Percentiles rank a stretch among this genome's conserved stretches.
phyloP scores from a whole-genome alignment of 1,284 basidiomycete species.

The Entoloma clypeatum region DNA sequence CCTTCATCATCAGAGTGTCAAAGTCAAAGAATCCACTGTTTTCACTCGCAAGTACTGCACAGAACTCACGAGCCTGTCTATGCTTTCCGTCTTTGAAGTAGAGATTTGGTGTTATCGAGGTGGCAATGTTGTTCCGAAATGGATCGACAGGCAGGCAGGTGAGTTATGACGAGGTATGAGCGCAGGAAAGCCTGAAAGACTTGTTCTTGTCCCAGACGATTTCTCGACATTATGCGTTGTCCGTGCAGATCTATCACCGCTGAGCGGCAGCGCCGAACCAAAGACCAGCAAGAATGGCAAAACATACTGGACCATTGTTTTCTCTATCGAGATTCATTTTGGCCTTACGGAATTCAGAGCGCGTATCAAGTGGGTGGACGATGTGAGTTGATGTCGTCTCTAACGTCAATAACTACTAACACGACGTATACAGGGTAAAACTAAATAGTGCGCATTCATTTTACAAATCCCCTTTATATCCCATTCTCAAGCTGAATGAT shows the following conservation, averaged over 20 bases:
- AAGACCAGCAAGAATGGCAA: constrained; percentile 61
- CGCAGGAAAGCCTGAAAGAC: too few species aligned
- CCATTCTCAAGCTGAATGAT: constrained; percentile 2
- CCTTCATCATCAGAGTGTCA: constrained; percentile 46
- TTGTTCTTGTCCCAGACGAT: constrained; percentile 39
- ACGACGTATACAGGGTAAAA: constrained; percentile 46
- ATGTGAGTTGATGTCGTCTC: constrained; percentile 41
- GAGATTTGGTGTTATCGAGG: constrained; percentile 79
- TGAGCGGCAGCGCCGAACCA: constrained; percentile 63
- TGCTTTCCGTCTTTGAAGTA: constrained; percentile 74
- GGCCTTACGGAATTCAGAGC: constrained; percentile 77
- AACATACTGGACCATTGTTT: constrained; percentile 76
- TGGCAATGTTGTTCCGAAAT: constrained; percentile 60
- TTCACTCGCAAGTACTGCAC: constrained; percentile 79
- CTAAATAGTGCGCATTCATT: constrained; percentile 58
- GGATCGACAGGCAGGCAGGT: constrained; percentile 67
- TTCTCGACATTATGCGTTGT: constrained; percentile 76
- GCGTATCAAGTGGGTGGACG: constrained; percentile 76
- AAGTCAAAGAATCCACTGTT: constrained; percentile 74
- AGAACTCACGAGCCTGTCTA: constrained; percentile 68
- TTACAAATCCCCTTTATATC: constrained; percentile 1
- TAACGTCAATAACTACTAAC: constrained; percentile 8
- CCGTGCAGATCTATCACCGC: constrained; percentile 66
- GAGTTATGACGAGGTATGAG: too few species aligned
- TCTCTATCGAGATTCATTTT: constrained; percentile 78